Evolutionary conservation across 2,329 filamentous ascomycete genomes (phyloP), one percentile per base, ranked within the genome.

Genomic region (Cladosporium sp.): DNA sequence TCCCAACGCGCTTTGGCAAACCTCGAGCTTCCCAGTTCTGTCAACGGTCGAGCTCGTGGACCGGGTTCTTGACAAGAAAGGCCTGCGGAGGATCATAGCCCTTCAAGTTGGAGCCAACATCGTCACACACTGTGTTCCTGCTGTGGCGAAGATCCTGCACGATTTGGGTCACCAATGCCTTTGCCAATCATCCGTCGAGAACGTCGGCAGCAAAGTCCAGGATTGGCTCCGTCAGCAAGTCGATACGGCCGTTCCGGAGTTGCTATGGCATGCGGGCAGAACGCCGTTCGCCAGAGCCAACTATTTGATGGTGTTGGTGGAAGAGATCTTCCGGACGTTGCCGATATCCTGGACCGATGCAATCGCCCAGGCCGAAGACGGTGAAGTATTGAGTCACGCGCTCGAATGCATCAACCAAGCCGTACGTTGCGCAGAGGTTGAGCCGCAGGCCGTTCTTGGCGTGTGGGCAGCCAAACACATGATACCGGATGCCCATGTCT

Each of bases 271-370:
- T 18, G 38, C 38, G 11, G 38, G 38, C 12, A 22, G 18, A 40
- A 40, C 38, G 19, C 38, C 38, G 6, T 40, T 22, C 20, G 38
- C 38, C 18, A 40, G 19, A 25, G 38, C 20, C 19, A 40, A 27
- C 38, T 40, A 40, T n/a, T 7, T 40, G 4, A 40, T 40, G 38
- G 38, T 25, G 19, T 15, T 40, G 38, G 38, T 40, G 38, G 38
- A 40, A 40, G 38, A 40, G 15, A n/a, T 40, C 38, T 40, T 40
- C 19, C 38, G 19, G 12, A 27, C 38, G 12, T 40, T 40, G 38
- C 38, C 38, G 20, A 18, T 40, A 22, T 40, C 38, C 15, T 40
- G 38, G 20, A 27, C 12, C 19, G 38, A 40, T 18, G 38, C 38
- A 22, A 22, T 40, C 5, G 38, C 11, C n/a, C 11, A 22, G 18